Conservation (phyloP, 176 grass and related monocot species). For the Alopecurus myosuroides region DNA sequence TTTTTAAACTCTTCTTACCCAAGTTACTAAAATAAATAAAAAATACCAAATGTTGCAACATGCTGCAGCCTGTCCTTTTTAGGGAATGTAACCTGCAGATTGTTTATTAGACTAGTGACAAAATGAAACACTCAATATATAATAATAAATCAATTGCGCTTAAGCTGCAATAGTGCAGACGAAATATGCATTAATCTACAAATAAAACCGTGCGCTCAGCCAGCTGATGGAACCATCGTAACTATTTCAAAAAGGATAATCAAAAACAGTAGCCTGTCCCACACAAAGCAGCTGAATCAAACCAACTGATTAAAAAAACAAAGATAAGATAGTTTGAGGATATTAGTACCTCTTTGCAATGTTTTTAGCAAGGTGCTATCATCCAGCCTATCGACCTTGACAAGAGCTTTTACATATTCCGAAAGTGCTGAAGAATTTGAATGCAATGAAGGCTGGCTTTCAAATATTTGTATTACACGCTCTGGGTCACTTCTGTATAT, state of each 20-base stretch:
- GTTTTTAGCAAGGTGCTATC: slow-evolving; percentile 86
- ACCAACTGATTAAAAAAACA: background rate
- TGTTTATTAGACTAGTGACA: background rate
- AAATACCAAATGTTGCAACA: background rate
- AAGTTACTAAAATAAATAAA: background rate
- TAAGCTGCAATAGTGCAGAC: background rate
- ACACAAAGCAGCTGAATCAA: slow-evolving; percentile 4
- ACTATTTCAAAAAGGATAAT: background rate
- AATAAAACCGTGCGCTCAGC: background rate
- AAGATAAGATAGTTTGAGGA: background rate
- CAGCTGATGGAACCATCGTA: background rate
- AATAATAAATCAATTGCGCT: background rate
- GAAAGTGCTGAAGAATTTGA: slow-evolving; percentile 78
- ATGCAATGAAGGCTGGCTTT: slow-evolving; percentile 79
- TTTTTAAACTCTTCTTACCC: background rate
- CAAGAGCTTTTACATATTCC: slow-evolving; percentile 97
- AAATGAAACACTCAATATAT: background rate
- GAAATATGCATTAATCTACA: background rate
- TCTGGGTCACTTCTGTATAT: slow-evolving; percentile 95
- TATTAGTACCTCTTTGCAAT: slow-evolving; percentile 69
- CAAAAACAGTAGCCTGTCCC: background rate
- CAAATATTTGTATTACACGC: slow-evolving; percentile 92
- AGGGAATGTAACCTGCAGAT: background rate
- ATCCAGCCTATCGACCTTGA: slow-evolving; percentile 87
- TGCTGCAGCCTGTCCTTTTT: background rate